Conservation (phyloP, 306 rosid species). For the Vigna angularis region DNA sequence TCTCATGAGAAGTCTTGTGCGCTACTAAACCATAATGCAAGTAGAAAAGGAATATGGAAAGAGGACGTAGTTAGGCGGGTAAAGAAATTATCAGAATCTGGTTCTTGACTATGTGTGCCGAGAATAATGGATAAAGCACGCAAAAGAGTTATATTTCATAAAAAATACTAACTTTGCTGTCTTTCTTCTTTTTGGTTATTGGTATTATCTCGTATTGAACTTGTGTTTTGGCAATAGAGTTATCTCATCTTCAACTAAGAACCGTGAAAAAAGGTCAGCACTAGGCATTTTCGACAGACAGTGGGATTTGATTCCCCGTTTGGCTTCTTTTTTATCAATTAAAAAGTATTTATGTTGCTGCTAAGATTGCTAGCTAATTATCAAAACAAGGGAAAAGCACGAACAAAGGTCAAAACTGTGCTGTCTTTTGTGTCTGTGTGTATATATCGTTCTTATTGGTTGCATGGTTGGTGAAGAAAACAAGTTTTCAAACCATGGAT, state of each 20-base stretch:
- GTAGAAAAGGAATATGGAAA: slow-evolving; percentile 1
- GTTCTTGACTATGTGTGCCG: slow-evolving; percentile 21
- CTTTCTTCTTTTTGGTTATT: not conserved
- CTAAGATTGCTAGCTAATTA: not conserved
- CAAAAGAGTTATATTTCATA: not conserved
- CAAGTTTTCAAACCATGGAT: slow-evolving; percentile 31
- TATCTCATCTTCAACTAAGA: not conserved
- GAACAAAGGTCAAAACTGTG: slow-evolving; percentile 4
- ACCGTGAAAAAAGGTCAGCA: slow-evolving; percentile 1
- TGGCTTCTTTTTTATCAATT: slow-evolving; percentile 1
- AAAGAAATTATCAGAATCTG: slow-evolving; percentile 29
- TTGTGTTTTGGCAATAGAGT: too few relatives aligned
- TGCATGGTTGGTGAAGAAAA: not conserved
- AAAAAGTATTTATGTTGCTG: too few relatives aligned
- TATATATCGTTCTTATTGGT: not conserved
- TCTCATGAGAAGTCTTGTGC: too few relatives aligned
- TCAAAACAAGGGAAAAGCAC: not conserved
- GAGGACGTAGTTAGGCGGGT: not conserved
- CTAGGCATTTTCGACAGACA: not conserved
- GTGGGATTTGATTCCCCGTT: slow-evolving; percentile 1
- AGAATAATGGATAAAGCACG: slow-evolving; percentile 26
- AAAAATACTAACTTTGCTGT: not conserved
- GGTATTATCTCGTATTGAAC: not conserved
- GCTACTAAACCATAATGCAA: not conserved
- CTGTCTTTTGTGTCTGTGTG: not conserved